Conservation (phyloP, 345 rosid species). For the Hypericum androsaemum region DNA sequence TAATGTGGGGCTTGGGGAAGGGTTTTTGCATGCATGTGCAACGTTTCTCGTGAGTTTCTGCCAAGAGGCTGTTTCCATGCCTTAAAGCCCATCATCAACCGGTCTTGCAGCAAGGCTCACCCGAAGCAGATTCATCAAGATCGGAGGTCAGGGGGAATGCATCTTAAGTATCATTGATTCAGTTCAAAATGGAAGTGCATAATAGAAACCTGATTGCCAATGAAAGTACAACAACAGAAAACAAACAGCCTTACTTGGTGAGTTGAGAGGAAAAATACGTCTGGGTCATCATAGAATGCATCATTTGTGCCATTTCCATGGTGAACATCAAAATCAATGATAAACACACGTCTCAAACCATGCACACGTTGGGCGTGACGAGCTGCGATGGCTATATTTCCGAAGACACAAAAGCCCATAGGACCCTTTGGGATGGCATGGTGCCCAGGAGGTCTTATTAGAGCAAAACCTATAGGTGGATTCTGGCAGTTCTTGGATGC, state of each 20-base stretch:
- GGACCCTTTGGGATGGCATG: conserved; percentile 93
- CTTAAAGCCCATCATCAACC: too few species aligned
- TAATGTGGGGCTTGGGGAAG: too few species aligned
- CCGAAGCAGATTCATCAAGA: too few species aligned
- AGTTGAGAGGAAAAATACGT: conserved; percentile 81
- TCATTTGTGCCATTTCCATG: conserved; percentile 94
- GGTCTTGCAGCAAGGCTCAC: too few species aligned
- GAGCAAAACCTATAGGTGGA: conserved; percentile 77
- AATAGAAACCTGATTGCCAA: neutral
- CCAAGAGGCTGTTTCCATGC: too few species aligned
- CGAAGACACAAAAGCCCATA: conserved; percentile 94
- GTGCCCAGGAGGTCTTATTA: conserved; percentile 95
- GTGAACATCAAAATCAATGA: conserved; percentile 94
- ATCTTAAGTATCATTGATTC: too few species aligned
- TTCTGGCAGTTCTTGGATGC: conserved; percentile 46
- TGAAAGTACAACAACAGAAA: neutral
- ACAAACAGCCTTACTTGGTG: conserved; percentile 53
- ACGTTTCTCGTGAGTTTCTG: too few species aligned
- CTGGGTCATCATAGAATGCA: conserved; percentile 80
- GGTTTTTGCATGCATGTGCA: too few species aligned
- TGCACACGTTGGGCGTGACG: conserved; percentile 71
- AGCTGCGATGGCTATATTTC: conserved; percentile 90
- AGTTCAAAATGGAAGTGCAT: too few species aligned
- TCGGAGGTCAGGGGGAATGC: too few species aligned
- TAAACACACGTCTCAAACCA: conserved; percentile 59